Evolutionary conservation across 768 basidiomycete species (phyloP).

Genomic region (Tulasnella calospora): DNA sequence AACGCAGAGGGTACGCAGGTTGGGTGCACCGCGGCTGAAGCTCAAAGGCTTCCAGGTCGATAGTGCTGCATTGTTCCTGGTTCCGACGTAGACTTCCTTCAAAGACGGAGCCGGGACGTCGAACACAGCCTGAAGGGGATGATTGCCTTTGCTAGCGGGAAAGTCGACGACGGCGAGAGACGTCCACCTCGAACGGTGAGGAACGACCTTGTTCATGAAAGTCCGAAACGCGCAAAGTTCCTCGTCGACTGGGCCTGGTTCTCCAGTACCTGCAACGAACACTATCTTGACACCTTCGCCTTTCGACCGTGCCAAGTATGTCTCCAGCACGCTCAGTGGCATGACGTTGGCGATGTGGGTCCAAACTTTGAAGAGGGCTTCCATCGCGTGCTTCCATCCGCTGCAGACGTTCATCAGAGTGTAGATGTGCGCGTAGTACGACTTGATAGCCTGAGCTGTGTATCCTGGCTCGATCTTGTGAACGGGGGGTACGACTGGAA

Average conservation of each 20-base stretch:
- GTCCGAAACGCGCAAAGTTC: neutral
- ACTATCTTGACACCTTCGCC: neutral
- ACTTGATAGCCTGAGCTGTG: neutral
- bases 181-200: neutral
- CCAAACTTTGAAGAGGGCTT: neutral
- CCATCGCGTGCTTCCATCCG: neutral
- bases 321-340: neutral
- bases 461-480: neutral
- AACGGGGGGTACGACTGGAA: neutral
- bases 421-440: no score
- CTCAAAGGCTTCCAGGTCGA: neutral
- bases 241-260: neutral
- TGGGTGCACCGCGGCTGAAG: neutral
- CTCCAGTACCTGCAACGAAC: neutral
- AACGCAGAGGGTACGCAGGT: neutral
- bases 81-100: neutral
- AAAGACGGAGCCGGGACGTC: neutral
- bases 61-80: neutral
- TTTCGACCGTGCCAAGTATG: neutral
- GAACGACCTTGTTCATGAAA: neutral
- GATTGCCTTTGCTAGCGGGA: neutral
- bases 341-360: neutral
- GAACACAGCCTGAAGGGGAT: neutral
- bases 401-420: neutral
- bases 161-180: neutral